These are phyloP conservation scores for Flaveria brownii DNA, from an alignment of 129 eudicot genomes.

Conservation along the genomic window DNA sequence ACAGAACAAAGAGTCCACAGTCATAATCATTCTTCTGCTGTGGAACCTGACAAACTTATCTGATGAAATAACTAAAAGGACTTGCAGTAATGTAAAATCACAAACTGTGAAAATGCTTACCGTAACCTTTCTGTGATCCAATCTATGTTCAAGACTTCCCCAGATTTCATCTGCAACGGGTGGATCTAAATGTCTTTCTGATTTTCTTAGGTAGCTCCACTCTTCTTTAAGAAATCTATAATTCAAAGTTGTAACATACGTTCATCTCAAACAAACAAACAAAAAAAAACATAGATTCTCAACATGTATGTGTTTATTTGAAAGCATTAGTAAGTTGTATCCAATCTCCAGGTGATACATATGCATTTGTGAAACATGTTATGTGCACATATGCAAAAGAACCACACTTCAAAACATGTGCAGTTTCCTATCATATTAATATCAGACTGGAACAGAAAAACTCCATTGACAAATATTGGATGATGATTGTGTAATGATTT, in stretches of 20 bases:
- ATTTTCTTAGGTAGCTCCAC: constrained; percentile 62
- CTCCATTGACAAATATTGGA: constrained; percentile 7
- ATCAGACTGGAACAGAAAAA: background rate
- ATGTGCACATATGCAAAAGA: background rate
- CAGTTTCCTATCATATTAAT: background rate
- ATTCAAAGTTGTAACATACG: constrained; percentile 19
- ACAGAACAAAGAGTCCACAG: constrained; percentile 88
- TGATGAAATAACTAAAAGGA: background rate
- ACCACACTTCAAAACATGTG: background rate
- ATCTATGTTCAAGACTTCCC: constrained; percentile 52
- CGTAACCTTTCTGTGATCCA: constrained; percentile 52
- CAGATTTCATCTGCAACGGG: constrained; percentile 52
- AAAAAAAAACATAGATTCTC: background rate
- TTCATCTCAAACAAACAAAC: background rate
- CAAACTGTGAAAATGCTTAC: constrained; percentile 40
- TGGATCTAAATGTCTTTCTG: constrained; percentile 38
- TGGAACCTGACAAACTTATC: constrained; percentile 58
- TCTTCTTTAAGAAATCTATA: constrained; percentile 73
- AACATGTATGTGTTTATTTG: background rate
- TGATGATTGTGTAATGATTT: background rate
- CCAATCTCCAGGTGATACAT: constrained; percentile 1
- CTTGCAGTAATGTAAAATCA: background rate
- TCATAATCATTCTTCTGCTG: constrained; percentile 82
- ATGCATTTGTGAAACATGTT: background rate
- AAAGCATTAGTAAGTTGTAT: constrained; percentile 16